phyloP scores from a whole-genome alignment of 148 eudicot genomes.

The Mesembryanthemum crystallinum region DNA sequence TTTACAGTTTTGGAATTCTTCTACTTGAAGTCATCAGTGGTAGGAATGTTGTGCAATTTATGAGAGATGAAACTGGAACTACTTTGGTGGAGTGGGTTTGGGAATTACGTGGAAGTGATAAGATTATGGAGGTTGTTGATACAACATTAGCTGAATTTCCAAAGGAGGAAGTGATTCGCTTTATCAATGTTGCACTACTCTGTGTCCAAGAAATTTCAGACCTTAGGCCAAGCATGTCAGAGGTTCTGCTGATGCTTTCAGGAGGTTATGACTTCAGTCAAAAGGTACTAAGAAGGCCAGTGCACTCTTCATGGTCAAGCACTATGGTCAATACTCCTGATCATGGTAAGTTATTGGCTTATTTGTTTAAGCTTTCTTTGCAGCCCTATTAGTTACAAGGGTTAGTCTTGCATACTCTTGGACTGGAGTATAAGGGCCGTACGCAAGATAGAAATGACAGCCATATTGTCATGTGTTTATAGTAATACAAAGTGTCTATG shows the following conservation, averaged over 20 bases:
- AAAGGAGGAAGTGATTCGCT: slow-evolving; percentile 39
- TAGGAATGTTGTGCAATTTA: not conserved
- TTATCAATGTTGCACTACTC: slow-evolving; percentile 51
- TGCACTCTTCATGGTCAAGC: not conserved
- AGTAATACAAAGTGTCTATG: too few species aligned
- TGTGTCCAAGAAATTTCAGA: slow-evolving; percentile 54
- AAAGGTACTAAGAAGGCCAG: slow-evolving; percentile 41
- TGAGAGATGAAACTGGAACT: not conserved
- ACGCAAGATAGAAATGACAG: too few species aligned
- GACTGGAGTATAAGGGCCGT: too few species aligned
- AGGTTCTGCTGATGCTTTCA: slow-evolving; percentile 59
- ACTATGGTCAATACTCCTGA: not conserved
- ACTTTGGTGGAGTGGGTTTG: slow-evolving; percentile 62
- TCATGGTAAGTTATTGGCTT: slow-evolving; percentile 5
- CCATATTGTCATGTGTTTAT: too few species aligned
- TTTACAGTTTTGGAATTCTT: slow-evolving; percentile 63
- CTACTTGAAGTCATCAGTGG: slow-evolving; percentile 63
- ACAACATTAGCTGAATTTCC: slow-evolving; percentile 44
- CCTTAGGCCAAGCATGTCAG: slow-evolving; percentile 57
- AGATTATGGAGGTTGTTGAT: slow-evolving; percentile 53
- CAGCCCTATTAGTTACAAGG: not conserved
- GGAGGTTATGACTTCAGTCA: slow-evolving; percentile 43
- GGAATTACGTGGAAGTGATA: slow-evolving; percentile 44
- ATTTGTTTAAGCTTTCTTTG: not conserved
- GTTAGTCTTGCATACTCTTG: too few species aligned